Base-by-base conservation (phyloP, 441 rosid genomes). In the Aquilaria agallochum region DNA sequence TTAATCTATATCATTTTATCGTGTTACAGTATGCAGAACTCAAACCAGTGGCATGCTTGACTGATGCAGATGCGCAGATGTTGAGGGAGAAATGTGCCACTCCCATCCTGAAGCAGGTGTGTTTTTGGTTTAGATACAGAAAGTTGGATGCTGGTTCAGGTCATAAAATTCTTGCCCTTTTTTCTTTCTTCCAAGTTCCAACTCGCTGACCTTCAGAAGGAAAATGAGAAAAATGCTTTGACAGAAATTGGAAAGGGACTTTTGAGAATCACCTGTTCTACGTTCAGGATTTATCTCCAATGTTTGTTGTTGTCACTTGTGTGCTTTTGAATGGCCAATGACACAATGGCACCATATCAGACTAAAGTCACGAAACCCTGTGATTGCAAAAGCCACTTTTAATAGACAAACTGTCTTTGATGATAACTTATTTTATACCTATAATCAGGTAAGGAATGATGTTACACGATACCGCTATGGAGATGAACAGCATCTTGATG, bases 401-500 rank as follows among this genome's bases (percentile, higher is more conserved):
- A 7, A 40, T 40, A 40, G 2, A 40, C 5, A 40, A 7, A 40
- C 45, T 40, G 45, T 40, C 10, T 6, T 6, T 40, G 5, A 5
- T 40, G 10, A 40, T 40, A 40, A 40, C 45, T 40, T 40, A 40
- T 68, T 36, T 31, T 57, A 31, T 77, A 32, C 63, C 68, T 78
- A 76, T 80, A 31, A 65, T 72, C 53, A 90, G 97, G 99, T 94
- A 59, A 86, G 86, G 68, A 86, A 51, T 79, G 96, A 94, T 83
- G 99, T 91, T 59, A 91, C 71, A 42, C 80, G 99, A 83, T 94
- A 70, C 56, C 89, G 96, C 20, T 94, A 94, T 60, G 96, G 99
- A 67, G 99, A 94, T 59, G 97, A 94, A 75, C 99, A 94, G 65
- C 96, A 89, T 72, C 75, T 91, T 84, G 97, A 91, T 12, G 97